Conservation (phyloP, 192 early-diverging fungal genomes). For the Backusella circina region DNA sequence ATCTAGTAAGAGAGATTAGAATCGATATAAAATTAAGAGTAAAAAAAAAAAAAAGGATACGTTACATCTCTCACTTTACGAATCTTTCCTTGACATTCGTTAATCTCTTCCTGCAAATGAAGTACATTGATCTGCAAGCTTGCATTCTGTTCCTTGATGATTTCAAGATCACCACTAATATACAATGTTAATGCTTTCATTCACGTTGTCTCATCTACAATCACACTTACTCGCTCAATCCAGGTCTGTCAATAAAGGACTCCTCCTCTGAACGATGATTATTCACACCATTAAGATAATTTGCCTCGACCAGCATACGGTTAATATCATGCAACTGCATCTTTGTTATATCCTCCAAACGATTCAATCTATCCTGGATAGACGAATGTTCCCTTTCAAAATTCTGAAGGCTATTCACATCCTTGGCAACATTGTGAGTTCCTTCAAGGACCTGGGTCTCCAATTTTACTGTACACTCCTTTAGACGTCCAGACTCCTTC, state of each 20-base stretch:
- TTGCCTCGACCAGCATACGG: slow-evolving; percentile 54
- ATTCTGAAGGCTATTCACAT: slow-evolving; percentile 23
- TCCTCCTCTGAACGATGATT: slow-evolving; percentile 44
- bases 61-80: slow-evolving; percentile 33
- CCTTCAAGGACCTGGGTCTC: slow-evolving; percentile 21
- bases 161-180: slow-evolving; percentile 38
- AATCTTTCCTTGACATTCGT: slow-evolving; percentile 24
- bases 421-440: slow-evolving; percentile 34
- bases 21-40: background rate
- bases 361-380: slow-evolving; percentile 22
- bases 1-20: slow-evolving; percentile 8
- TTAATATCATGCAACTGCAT: slow-evolving; percentile 50
- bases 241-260: slow-evolving; percentile 44
- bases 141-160: slow-evolving; percentile 53
- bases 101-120: slow-evolving; percentile 36
- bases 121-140: slow-evolving; percentile 42
- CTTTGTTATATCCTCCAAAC: slow-evolving; percentile 39
- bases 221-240: slow-evolving; percentile 36
- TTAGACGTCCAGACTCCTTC: slow-evolving; percentile 24
- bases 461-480: slow-evolving; percentile 27
- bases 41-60: background rate
- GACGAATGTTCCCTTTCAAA: slow-evolving; percentile 25
- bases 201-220: no score
- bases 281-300: slow-evolving; percentile 45
- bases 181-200: no score